phyloP scores from a whole-genome alignment of 2,329 filamentous ascomycete genomes.

The Penicillium sp. region DNA sequence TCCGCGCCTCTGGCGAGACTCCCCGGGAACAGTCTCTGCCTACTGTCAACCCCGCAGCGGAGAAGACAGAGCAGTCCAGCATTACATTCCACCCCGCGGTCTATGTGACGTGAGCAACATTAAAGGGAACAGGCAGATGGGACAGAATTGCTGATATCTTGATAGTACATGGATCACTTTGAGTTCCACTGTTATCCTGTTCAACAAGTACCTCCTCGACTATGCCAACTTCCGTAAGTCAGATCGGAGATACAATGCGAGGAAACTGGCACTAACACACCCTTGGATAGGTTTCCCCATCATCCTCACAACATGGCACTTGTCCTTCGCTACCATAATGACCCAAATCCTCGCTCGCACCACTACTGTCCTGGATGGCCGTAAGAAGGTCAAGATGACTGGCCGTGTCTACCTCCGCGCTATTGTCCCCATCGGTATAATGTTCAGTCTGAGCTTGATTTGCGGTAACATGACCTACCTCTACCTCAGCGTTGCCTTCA shows the following conservation, averaged over 20 bases:
- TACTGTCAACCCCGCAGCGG: conserved; percentile 70
- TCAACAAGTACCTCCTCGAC: conserved; percentile 98
- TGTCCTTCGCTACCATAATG: conserved; percentile 88
- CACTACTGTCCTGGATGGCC: conserved; percentile 84
- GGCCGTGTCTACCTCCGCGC: conserved; percentile 84
- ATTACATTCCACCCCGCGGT: conserved; percentile 72
- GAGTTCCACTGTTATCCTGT: conserved; percentile 92
- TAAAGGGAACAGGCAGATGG: neutral
- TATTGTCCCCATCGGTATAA: conserved; percentile 90
- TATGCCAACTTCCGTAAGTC: conserved; percentile 76
- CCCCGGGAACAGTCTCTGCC: conserved; percentile 61
- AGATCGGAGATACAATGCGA: neutral
- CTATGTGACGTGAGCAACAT: conserved; percentile 65
- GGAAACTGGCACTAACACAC: conserved; percentile 1
- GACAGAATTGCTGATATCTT: conserved; percentile 15
- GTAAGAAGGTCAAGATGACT: conserved; percentile 97
- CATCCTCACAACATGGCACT: conserved; percentile 91
- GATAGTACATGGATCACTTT: conserved; percentile 83
- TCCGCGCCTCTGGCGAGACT: conserved; percentile 73
- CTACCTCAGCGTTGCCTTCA: conserved; percentile 93
- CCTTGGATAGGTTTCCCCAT: conserved; percentile 47
- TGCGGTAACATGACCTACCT: conserved; percentile 95
- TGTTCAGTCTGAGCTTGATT: conserved; percentile 94
- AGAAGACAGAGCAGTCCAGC: conserved; percentile 65
- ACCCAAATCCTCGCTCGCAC: conserved; percentile 91